Conservation (phyloP, 192 early-diverging fungal genomes). For the Coemansia sp. region DNA sequence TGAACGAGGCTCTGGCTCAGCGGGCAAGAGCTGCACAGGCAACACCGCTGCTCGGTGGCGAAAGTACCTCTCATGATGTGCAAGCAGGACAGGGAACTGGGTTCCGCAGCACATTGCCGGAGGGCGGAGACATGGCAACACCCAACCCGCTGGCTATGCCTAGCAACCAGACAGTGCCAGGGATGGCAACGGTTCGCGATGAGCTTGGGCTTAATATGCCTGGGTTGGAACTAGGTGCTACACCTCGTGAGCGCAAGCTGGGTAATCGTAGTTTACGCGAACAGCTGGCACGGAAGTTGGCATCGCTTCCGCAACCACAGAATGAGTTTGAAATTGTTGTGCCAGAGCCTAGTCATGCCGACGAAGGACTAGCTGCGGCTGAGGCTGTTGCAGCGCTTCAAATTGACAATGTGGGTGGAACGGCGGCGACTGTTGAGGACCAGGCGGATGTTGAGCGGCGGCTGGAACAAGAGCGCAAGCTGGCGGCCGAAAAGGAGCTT, state of each 20-base stretch:
- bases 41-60: slow-evolving; percentile 84
- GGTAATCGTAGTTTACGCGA: slow-evolving; percentile 58
- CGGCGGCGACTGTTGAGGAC: slow-evolving; percentile 54
- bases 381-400: slow-evolving; percentile 20
- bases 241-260: slow-evolving; percentile 67
- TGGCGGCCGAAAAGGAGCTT: slow-evolving; percentile 53
- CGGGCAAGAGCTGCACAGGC: slow-evolving; percentile 69
- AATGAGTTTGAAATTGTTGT: slow-evolving; percentile 92
- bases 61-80: slow-evolving; percentile 37
- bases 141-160: slow-evolving; percentile 72
- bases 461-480: slow-evolving; percentile 54
- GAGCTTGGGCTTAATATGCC: slow-evolving; percentile 62
- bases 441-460: slow-evolving; percentile 74
- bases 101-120: slow-evolving; percentile 65
- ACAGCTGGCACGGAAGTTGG: slow-evolving; percentile 70
- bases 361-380: slow-evolving; percentile 20
- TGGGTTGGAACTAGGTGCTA: slow-evolving; percentile 52
- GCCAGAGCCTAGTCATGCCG: slow-evolving; percentile 57
- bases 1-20: slow-evolving; percentile 82
- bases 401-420: slow-evolving; percentile 5
- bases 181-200: slow-evolving; percentile 66
- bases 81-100: slow-evolving; percentile 57
- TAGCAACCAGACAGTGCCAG: slow-evolving; percentile 35
- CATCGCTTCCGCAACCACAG: slow-evolving; percentile 77
- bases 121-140: slow-evolving; percentile 58